Evolutionary conservation across 2,329 filamentous ascomycete genomes (phyloP), one percentile per base, ranked within the genome.

Genomic region (Aureobasidium sp.): DNA sequence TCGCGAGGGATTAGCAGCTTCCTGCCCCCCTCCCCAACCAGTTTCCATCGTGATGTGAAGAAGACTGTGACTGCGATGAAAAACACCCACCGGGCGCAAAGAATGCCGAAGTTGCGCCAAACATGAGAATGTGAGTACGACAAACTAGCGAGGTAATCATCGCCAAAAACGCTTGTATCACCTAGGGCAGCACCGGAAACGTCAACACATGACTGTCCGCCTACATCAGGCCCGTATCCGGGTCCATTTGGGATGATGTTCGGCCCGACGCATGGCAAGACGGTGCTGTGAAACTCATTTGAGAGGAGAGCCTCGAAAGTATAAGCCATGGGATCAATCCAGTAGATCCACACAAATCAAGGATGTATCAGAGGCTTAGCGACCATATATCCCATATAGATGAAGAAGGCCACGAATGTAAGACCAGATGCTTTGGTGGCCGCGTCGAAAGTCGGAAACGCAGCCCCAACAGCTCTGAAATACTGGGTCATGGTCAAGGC

Each of bases 101-200:
- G 89, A 69, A 97, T 96, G 1, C 92, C 93, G 76, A 92, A 93
- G 78, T 96, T 94, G 48, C 93, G 86, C 94, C 94, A 97, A 0
- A 96, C 82, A 59, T 95, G 87, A 1, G 81, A 79, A 0, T 86
- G 85, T 16, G 82, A 76, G 79, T 95, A 97, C 0, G 85, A 84
- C 76, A 93, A 97, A 0, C 85, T 88, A 25, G 88, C 83, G 67
- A 97, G 87, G 75, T 97, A 97, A 16, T 84, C 86, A 0, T 81
- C 80, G 4, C 94, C 94, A 0, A 85, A 84, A 0, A 97, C 88
- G 15, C 83, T 74, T 1, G 83, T 78, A 0, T 87, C 90, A 2
- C 94, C 93, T 33, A 13, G 53, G 82, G n/a, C 43, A 0, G 80
- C 82, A 10, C 91, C 92, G 1, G 94, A 94, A 1, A 90, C 79